phyloP scores from a whole-genome alignment of 768 basidiomycete species.

The Trametes sanguinea region DNA sequence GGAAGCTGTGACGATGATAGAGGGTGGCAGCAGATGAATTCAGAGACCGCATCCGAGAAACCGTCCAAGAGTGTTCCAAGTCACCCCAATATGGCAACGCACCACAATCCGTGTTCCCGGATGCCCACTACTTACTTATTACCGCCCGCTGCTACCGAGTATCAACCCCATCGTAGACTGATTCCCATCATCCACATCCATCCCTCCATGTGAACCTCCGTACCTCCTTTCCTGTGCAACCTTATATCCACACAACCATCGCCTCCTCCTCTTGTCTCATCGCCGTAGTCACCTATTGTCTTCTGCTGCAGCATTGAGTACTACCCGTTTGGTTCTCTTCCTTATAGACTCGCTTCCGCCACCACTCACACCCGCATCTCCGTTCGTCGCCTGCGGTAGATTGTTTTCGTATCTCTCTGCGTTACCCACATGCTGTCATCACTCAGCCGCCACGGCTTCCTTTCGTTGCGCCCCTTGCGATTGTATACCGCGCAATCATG shows the following conservation, averaged over 20 bases:
- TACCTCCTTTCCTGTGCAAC: background rate
- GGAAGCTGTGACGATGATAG: conserved; percentile 17
- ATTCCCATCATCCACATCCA: conserved; percentile 3
- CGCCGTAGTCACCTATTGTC: background rate
- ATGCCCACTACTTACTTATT: conserved; percentile 7
- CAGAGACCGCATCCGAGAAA: conserved; percentile 24
- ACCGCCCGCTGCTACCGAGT: conserved; percentile 19
- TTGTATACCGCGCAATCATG: conserved; percentile 8
- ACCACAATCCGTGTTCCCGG: conserved; percentile 12
- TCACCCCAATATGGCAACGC: conserved; percentile 3
- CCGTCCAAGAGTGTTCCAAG: conserved; percentile 22
- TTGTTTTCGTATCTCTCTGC: background rate
- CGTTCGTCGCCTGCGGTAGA: conserved; percentile 2
- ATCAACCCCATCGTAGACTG: conserved; percentile 7
- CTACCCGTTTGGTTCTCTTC: no score
- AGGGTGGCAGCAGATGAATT: background rate
- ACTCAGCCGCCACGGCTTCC: conserved; percentile 1
- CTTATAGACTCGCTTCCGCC: no score
- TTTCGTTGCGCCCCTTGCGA: background rate
- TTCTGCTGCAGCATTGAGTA: background rate
- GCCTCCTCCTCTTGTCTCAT: background rate
- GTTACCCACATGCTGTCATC: conserved; percentile 4
- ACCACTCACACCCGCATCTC: no score
- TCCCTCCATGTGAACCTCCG: background rate
- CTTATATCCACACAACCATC: conserved; percentile 1